Conservation (phyloP, 257 asterid species). For the Jacaranda mimosifolia region DNA sequence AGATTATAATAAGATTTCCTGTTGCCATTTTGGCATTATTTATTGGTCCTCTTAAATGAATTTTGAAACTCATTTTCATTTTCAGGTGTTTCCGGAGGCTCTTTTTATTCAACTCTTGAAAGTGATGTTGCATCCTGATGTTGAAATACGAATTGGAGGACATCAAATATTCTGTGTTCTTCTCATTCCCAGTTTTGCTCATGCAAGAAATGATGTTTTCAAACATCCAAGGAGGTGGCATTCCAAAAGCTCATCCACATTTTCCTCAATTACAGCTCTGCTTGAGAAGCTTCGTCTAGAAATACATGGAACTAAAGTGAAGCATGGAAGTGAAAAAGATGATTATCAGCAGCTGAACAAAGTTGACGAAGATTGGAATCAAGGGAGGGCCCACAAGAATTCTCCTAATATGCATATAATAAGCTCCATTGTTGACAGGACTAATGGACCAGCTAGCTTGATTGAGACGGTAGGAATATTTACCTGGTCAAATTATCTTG, state of each 20-base stretch:
- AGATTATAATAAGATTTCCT: not conserved
- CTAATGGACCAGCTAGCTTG: slow-evolving; percentile 66
- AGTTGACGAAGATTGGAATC: slow-evolving; percentile 72
- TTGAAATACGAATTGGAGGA: slow-evolving; percentile 87
- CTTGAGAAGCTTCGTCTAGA: slow-evolving; percentile 95
- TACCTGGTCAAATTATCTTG: slow-evolving; percentile 12
- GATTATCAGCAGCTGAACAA: slow-evolving; percentile 56
- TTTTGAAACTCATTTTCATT: slow-evolving; percentile 25
- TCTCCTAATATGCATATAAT: slow-evolving; percentile 82
- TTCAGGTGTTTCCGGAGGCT: slow-evolving; percentile 88
- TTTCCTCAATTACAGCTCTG: slow-evolving; percentile 81
- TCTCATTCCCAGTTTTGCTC: slow-evolving; percentile 76
- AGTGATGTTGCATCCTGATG: slow-evolving; percentile 89
- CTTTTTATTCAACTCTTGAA: slow-evolving; percentile 86
- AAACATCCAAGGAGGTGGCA: slow-evolving; percentile 72
- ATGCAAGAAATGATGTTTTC: slow-evolving; percentile 63
- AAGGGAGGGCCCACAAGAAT: slow-evolving; percentile 67
- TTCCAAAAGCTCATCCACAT: slow-evolving; percentile 74
- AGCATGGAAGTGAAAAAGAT: slow-evolving; percentile 54
- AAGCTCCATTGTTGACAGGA: slow-evolving; percentile 76
- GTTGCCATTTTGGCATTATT: not conserved
- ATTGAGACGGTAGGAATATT: slow-evolving; percentile 65
- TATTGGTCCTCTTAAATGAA: slow-evolving; percentile 1
- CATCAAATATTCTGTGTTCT: slow-evolving; percentile 92
- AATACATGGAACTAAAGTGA: slow-evolving; percentile 59